phyloP scores from a whole-genome alignment of 169 alveolate genomes.

The Miamiensis avidus region DNA sequence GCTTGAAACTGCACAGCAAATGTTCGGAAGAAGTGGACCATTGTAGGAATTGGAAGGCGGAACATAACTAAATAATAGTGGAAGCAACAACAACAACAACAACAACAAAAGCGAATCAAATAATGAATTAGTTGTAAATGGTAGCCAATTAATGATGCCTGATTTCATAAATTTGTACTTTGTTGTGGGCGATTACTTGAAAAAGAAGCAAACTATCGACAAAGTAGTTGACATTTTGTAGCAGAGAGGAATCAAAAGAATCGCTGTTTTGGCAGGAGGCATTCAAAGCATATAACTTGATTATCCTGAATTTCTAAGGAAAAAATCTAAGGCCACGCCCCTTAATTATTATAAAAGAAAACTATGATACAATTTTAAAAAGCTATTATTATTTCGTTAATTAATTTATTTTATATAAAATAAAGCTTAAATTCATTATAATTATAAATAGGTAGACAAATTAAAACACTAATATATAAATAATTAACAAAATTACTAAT shows the following conservation, averaged over 20 bases:
- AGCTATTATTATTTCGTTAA: too few species aligned
- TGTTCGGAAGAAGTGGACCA: not conserved
- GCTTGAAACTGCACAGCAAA: not conserved
- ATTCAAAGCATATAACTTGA: slow-evolving; percentile 4
- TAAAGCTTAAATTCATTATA: too few species aligned
- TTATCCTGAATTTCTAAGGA: slow-evolving; percentile 8
- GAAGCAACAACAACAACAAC: too few species aligned
- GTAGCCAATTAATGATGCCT: slow-evolving; percentile 2
- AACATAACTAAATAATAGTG: too few species aligned
- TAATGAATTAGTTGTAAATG: slow-evolving; percentile 6
- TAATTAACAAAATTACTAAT: too few species aligned
- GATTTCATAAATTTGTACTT: slow-evolving; percentile 3
- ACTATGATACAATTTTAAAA: not conserved
- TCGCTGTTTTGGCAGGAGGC: slow-evolving; percentile 15
- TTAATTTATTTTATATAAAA: too few species aligned
- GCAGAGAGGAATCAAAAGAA: slow-evolving; percentile 8
- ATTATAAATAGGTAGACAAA: too few species aligned
- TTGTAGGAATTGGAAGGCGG: too few species aligned
- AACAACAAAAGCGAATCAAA: too few species aligned
- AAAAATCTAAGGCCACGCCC: slow-evolving; percentile 3
- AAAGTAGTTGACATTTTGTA: not conserved
- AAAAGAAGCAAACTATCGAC: not conserved
- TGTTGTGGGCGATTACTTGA: too few species aligned
- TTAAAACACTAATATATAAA: too few species aligned
- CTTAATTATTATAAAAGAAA: slow-evolving; percentile 27